Base-by-base conservation (phyloP, 176 grass and related monocot species). In the Lolium rigidum region DNA sequence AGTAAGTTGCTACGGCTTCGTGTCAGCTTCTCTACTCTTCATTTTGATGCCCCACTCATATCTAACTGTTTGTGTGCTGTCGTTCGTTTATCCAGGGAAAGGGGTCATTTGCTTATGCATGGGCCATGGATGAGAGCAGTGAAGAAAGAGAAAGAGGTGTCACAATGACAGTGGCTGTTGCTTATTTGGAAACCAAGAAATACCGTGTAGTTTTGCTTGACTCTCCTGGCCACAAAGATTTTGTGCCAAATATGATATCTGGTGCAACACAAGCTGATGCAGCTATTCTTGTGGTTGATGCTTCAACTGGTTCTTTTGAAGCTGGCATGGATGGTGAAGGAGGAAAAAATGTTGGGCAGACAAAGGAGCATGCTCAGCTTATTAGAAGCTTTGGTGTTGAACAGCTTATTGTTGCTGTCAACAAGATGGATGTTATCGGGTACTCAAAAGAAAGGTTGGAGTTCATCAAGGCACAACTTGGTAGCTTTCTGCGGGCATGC, bases 221-320 rank as follows among this genome's bases (percentile, higher is more conserved):
- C 63, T 98, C 96, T 9, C 96, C 96, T 54, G 96, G 96, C 18
- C 96, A 98, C 88, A 98, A 91, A 88, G 96, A 98, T 89, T 98
- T 98, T 67, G 93, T 98, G 70, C 96, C 96, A 38, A 98, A 95
- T 92, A 91, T 98, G 93, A 98, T 98, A 79, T 98, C 96, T 80
- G 96, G 96, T 86, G 96, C 96, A 57, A 92, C 91, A 39, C 96
- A 98, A 86, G 96, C 96, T 82, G 96, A 98, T 94, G 96, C 92
- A 72, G 92, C 93, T 70, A 84, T 98, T 92, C 96, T 98, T 79
- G 93, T 98, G 59, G 70, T 98, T 75, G 96, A 98, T 92, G 96
- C 96, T 83, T 92, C 88, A 64, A 89, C 72, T 79, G 93, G 96
- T 83, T 95, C 93, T 66, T 98, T 98, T 88, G 96, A 98, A 89